Evolutionary conservation across 495 filamentous ascomycete species (phyloP).

Genomic region (Talaromyces nanjingensis): DNA sequence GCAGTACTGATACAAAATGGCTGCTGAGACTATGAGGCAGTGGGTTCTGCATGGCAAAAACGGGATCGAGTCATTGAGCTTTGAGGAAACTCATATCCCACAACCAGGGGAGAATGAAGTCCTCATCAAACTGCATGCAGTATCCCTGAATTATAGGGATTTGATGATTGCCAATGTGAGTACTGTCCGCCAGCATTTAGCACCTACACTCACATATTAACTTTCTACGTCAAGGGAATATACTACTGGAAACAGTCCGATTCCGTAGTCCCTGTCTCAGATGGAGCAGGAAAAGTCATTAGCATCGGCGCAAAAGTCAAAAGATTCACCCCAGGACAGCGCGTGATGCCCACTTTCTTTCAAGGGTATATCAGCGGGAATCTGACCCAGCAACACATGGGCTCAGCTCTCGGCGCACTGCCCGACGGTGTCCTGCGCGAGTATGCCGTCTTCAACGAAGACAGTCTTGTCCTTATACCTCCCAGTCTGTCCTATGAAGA

Average conservation of each 20-base stretch:
- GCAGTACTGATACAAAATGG: not conserved
- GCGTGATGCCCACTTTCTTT: not conserved
- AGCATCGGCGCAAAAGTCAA: conserved; percentile 43
- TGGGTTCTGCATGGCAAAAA: not conserved
- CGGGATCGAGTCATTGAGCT: not conserved
- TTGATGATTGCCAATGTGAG: not conserved
- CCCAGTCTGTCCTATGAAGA: conserved; percentile 45
- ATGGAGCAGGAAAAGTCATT: conserved; percentile 37
- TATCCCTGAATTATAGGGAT: not conserved
- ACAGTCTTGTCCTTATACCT: conserved; percentile 41
- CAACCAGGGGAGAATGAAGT: not conserved
- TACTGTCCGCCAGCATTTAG: not conserved
- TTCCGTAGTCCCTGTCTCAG: conserved; percentile 13
- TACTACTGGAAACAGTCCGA: not conserved
- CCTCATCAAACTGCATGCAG: not conserved
- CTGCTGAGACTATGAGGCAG: not conserved
- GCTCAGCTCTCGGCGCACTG: conserved; percentile 51
- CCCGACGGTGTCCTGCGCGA: conserved; percentile 57
- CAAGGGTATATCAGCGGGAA: not conserved
- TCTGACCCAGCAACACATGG: not conserved
- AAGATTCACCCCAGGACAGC: conserved; percentile 49
- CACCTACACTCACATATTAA: not conserved
- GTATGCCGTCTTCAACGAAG: conserved; percentile 55
- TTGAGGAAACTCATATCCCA: not conserved
- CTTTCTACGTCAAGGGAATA: not conserved